Conservation (phyloP, 2,329 filamentous ascomycete genomes). For the Fusarium ambrosium region DNA sequence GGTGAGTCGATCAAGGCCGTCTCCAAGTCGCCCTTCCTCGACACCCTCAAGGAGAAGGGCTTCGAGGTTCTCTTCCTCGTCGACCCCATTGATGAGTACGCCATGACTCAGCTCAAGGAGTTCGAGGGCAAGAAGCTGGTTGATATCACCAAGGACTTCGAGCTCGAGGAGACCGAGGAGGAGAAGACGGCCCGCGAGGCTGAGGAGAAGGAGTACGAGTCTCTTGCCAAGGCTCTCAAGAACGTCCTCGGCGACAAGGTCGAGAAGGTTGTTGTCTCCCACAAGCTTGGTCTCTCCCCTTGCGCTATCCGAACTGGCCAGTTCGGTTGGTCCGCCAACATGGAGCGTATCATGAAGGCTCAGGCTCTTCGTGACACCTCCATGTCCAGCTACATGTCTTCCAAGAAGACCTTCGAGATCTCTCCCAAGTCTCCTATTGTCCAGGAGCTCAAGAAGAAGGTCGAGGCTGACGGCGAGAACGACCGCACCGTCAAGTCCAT, state of each 20-base stretch:
- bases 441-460: slow-evolving; percentile 99
- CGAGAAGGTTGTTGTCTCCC: slow-evolving; percentile 99
- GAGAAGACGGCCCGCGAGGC: slow-evolving; percentile 97
- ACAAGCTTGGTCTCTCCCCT: slow-evolving; percentile 95
- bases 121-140: slow-evolving; percentile 99
- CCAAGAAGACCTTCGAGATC: slow-evolving; percentile 99
- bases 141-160: slow-evolving; percentile 99
- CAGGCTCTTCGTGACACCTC: slow-evolving; percentile 99
- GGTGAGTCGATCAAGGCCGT: slow-evolving; percentile 99
- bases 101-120: slow-evolving; percentile 99
- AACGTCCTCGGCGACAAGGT: slow-evolving; percentile 99
- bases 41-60: slow-evolving; percentile 98
- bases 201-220: slow-evolving; percentile 98
- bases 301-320: slow-evolving; percentile 99
- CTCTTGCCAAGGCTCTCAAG: slow-evolving; percentile 96
- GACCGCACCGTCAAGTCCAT: slow-evolving; percentile 99
- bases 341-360: slow-evolving; percentile 99
- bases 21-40: slow-evolving; percentile 97
- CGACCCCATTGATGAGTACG: slow-evolving; percentile 99
- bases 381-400: slow-evolving; percentile 99
- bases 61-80: slow-evolving; percentile 99
- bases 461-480: slow-evolving; percentile 96
- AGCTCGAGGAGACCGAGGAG: slow-evolving; percentile 99
- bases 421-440: slow-evolving; percentile 98
- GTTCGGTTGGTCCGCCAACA: slow-evolving; percentile 99